Base-by-base conservation (phyloP, 208 protist species). In the Trypanosoma rangeli region DNA sequence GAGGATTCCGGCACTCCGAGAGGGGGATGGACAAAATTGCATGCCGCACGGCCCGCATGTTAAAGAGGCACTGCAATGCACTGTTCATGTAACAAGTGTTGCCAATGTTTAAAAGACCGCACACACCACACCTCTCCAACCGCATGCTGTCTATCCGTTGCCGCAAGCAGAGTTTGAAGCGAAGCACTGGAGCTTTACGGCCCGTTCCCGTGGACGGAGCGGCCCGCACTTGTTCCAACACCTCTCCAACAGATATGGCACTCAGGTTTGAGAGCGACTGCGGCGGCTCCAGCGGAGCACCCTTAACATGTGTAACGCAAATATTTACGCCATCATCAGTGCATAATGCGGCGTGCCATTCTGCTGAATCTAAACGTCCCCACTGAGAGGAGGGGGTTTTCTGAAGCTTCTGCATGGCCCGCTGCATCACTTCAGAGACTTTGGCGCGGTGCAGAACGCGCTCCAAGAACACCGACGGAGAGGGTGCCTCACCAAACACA, bases 11-110 rank as follows among this genome's bases (percentile, higher is more conserved):
- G 56, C 83, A 86, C 48, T 89, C 73, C 12, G 90, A 95, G 7
- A 91, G 59, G 28, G 77, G 76, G n/a, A 87, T 55, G 9, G 68
- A 60, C 49, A 96, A 67, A 39, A 98, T 80, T 46, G 78, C 81
- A 12, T 78, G 79, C 0, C 87, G 85, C 28, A 99, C 86, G 20
- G 60, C 62, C 10, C 65, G 53, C 1, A 97, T 80, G 68, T 98
- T 91, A 29, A 81, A 83, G 24, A 97, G 60, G 49, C 87, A 94
- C 78, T 97, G 94, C 42, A 97, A 76, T 1, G 89, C 90, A 44
- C 91, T 86, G 73, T 96, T 97, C 92, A 97, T 95, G 83, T 95
- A 97, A 78, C 94, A 97, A 26, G 92, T 95, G 74, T 97, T 97
- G 37, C 94, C 92, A 18, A 97, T 72, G 75, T 97, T 97, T 22